Base-by-base conservation (phyloP, 352 stramenopile genomes). In the Phytopythium kandeliae region DNA sequence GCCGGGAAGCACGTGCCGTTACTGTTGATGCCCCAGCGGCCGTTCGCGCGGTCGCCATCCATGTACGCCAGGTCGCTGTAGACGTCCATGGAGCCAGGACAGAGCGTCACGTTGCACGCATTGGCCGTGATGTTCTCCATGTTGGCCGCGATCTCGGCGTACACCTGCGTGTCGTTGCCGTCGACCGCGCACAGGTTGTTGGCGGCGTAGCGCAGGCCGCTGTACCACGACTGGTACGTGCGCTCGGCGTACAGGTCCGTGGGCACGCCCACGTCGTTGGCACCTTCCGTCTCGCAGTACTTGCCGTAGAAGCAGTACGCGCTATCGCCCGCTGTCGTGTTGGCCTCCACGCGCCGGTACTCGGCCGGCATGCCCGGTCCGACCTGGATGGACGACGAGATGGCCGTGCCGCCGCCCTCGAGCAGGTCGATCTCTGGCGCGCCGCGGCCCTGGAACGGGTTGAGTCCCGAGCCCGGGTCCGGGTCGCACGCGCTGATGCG, bases 371-470 rank as follows among this genome's bases (percentile, higher is more conserved):
- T 89, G 0, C 82, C 86, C 0, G 84, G 84, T 1, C 58, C 72
- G 33, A 97, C 63, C 57, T 98, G 95, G 15, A 97, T 74, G 11
- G 91, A 97, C 38, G 86, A 89, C 28, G 89, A 97, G 50, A 97
- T 84, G 9, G 78, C 72, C 5, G 60, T 67, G 17, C 92, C 77
- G 3, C 63, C 68, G 59, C 88, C 83, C 92, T 97, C 95, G 8
- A 98, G 71, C 21, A 98, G 74, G 74, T 98, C 94, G 58, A 98
- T 98, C 62, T 98, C 96, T 0, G 96, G 95, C 22, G 93, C 89
- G 26, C 96, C 95, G 7, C 96, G 81, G 13, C 94, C 96, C 48
- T 86, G 65, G 43, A 90, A 80, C 0, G 80, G 59, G 72, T 98
- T 85, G 58, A 99, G 55, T 0, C 93, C 93, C 51, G 75, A 94